Percentiles rank a stretch among this genome's conserved stretches.
Conservation (phyloP, 2,329 filamentous ascomycete genomes). For the Hymenoscyphus salicellus region DNA sequence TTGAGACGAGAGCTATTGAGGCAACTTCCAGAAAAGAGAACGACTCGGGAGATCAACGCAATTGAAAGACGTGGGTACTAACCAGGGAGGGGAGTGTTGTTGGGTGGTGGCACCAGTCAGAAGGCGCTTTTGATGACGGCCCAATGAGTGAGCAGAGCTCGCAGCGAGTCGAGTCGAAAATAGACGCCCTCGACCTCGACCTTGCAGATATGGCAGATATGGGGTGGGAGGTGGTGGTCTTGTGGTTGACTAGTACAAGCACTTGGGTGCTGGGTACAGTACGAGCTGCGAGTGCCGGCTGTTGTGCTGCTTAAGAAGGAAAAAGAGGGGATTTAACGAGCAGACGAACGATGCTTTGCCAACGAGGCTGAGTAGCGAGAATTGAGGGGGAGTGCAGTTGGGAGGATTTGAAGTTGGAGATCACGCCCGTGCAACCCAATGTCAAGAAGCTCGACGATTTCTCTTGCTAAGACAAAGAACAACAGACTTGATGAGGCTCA, state of each 20-base stretch:
- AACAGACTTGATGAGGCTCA: neutral
- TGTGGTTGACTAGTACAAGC: neutral
- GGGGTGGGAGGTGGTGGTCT: neutral
- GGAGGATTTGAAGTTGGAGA: neutral
- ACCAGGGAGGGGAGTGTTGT: slow-evolving; percentile 15
- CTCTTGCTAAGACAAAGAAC: neutral
- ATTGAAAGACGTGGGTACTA: slow-evolving; percentile 19
- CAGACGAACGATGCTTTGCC: slow-evolving; percentile 1
- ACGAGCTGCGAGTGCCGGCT: neutral
- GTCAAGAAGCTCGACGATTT: neutral
- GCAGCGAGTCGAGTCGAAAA: slow-evolving; percentile 26
- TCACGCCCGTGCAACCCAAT: neutral
- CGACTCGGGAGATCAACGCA: slow-evolving; percentile 24
- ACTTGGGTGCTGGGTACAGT: neutral
- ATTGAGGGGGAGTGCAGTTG: slow-evolving; percentile 2
- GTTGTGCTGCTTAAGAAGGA: slow-evolving; percentile 4
- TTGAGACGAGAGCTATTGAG: slow-evolving; percentile 26
- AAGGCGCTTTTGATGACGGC: slow-evolving; percentile 3
- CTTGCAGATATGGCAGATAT: slow-evolving; percentile 8
- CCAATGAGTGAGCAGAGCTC: slow-evolving; percentile 4
- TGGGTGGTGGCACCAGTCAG: slow-evolving; percentile 3
- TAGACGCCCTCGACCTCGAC: slow-evolving; percentile 28
- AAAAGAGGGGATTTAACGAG: slow-evolving; percentile 6
- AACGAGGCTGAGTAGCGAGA: slow-evolving; percentile 6
- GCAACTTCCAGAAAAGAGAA: slow-evolving; percentile 28